A percentile compares a stretch with the other conserved stretches of the same genome.
phyloP scores from a whole-genome alignment of 2,329 filamentous ascomycete species.

The Keithomyces neogunnii region DNA sequence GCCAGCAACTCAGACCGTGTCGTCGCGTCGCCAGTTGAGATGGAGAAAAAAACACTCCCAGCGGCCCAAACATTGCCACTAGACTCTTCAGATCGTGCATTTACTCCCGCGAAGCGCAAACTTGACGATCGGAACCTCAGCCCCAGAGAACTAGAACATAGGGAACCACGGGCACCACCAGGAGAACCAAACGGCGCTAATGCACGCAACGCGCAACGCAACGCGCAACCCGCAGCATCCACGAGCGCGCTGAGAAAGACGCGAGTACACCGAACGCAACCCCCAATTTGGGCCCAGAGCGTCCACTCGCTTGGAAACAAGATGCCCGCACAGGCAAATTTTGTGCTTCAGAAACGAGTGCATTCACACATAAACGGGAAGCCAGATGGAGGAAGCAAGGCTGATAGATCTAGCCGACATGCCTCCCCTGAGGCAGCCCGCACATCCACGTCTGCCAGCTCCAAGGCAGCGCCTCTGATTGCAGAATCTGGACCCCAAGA shows the following conservation, averaged over 20 bases:
- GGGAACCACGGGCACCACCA: conserved; percentile 38
- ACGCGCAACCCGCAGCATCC: conserved; percentile 20
- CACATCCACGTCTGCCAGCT: conserved; percentile 14
- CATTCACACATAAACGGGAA: conserved; percentile 31
- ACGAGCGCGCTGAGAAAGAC: conserved; percentile 29
- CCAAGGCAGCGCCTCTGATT: conserved; percentile 15
- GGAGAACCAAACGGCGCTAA: conserved; percentile 38
- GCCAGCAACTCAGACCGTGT: conserved; percentile 31
- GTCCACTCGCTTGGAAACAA: conserved; percentile 25
- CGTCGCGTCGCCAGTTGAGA: conserved; percentile 13
- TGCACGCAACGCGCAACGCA: conserved; percentile 7
- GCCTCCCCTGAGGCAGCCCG: conserved; percentile 38
- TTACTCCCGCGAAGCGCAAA: conserved; percentile 32
- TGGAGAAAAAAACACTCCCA: conserved; percentile 16
- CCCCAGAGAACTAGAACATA: conserved; percentile 42
- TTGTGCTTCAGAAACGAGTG: conserved; percentile 32
- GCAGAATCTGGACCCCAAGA: conserved; percentile 22
- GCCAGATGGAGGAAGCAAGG: conserved; percentile 18
- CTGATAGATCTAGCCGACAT: conserved; percentile 32
- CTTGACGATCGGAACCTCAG: conserved; percentile 32
- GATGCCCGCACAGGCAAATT: conserved; percentile 34
- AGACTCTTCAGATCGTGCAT: conserved; percentile 19
- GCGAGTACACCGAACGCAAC: conserved; percentile 25
- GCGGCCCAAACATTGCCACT: conserved; percentile 18
- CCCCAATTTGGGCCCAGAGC: conserved; percentile 42